Evolutionary conservation across 2,329 filamentous ascomycete genomes (phyloP).

Genomic region (Ambrosiella xylebori): DNA sequence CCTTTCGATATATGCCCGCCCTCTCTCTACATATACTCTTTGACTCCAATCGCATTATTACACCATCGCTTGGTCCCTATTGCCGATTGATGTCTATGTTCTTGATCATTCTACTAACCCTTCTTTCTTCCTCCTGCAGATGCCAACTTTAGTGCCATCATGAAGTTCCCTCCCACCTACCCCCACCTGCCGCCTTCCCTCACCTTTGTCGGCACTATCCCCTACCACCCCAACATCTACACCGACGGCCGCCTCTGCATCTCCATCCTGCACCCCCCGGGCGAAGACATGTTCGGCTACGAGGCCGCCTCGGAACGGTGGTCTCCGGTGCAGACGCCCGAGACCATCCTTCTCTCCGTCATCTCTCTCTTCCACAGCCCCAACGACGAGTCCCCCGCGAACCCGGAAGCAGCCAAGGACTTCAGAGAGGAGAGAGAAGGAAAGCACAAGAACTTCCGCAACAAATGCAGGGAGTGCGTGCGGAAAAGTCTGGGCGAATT

Average conservation of each 20-base stretch:
- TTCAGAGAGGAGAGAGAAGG: conserved; percentile 61
- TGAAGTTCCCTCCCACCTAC: conserved; percentile 72
- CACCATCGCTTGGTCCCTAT: not conserved
- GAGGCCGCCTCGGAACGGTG: conserved; percentile 80
- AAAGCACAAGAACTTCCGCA: conserved; percentile 54
- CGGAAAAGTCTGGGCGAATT: conserved; percentile 67
- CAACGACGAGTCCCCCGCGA: conserved; percentile 90
- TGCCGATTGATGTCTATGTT: not conserved
- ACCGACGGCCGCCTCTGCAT: conserved; percentile 79
- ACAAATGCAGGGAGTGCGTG: conserved; percentile 59
- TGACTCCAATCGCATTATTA: not conserved
- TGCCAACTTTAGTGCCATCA: conserved; percentile 74
- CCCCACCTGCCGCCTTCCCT: conserved; percentile 77
- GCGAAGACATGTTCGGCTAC: conserved; percentile 88
- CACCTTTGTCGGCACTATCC: conserved; percentile 66
- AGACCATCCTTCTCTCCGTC: conserved; percentile 81
- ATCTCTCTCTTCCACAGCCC: conserved; percentile 85
- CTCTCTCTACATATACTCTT: not conserved
- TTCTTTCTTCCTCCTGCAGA: conserved; percentile 31
- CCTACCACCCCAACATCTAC: conserved; percentile 93
- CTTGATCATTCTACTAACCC: not conserved
- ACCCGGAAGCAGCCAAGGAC: conserved; percentile 79
- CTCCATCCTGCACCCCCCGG: conserved; percentile 87
- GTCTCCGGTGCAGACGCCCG: conserved; percentile 86
- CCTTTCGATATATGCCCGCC: not conserved